Base-by-base conservation (phyloP, 495 filamentous ascomycete genomes). In the Lophiostoma macrostomum region DNA sequence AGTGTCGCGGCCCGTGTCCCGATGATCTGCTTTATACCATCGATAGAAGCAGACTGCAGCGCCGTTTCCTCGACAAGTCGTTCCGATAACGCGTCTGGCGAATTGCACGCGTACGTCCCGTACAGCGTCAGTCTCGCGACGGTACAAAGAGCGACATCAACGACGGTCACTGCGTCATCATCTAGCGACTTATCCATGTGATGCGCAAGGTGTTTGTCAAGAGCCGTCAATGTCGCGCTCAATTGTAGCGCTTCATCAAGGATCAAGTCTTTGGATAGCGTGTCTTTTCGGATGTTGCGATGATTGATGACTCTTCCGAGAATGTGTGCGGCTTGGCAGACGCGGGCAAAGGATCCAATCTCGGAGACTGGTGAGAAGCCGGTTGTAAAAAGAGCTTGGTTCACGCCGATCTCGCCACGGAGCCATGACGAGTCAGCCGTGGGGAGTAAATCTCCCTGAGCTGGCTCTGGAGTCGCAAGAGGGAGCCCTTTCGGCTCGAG, bases 301-400 rank as follows among this genome's bases (percentile, higher is more conserved):
- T 45, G 41, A 29, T 31, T 14, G 20, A 45, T 14, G 10, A 45
- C 24, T 11, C 41, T 23, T 23, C 41, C 41, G 24, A 45, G 41
- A 31, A 45, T 20, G 18, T 45, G 41, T 4, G 41, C 28, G 8
- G 41, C 41, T 23, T 45, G 41, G 29, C 24, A 45, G 23, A 30
- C 24, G 12, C 41, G 13, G 31, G 41, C 41, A 19, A 3, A 45
- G 22, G 41, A 27, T 23, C 24, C 41, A 8, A 45, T 45, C 11
- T 31, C 20, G 5, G 16, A 31, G 31, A 29, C 41, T 12, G 41
- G 27, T 8, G 24, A 23, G 41, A 45, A 45, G 41, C 27, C 41
- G 4, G 41, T 11, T 1, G 41, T 45, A 25, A 29, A 45, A 8
- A 45, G 24, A 16, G 41, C 41, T 30, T 14, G 24, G 20, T 45